Conservation (phyloP, 2,329 filamentous ascomycete genomes). For the Cryphonectria nitschkei region DNA sequence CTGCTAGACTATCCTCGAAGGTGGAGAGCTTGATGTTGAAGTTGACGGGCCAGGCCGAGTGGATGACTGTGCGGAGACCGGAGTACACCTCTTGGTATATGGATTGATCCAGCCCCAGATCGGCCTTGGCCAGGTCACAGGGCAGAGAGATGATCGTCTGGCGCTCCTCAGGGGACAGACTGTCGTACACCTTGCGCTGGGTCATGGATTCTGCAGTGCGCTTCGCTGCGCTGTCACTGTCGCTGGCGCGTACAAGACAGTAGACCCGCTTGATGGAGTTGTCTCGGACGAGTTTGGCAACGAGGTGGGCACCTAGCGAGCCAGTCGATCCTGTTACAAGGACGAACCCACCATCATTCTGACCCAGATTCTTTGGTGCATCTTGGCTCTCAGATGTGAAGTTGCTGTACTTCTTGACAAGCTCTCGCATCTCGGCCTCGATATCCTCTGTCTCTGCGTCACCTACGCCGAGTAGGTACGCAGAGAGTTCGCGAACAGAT, state of each 20-base stretch:
- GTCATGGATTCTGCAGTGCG: slow-evolving; percentile 29
- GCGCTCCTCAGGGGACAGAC: slow-evolving; percentile 30
- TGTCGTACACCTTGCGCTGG: slow-evolving; percentile 19
- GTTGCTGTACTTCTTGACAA: slow-evolving; percentile 50
- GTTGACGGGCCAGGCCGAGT: slow-evolving; percentile 60
- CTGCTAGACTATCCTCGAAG: slow-evolving; percentile 54
- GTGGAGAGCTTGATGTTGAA: slow-evolving; percentile 56
- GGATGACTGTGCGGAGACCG: slow-evolving; percentile 49
- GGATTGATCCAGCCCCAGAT: slow-evolving; percentile 43
- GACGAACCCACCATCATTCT: slow-evolving; percentile 18
- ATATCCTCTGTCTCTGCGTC: slow-evolving; percentile 36
- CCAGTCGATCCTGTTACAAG: slow-evolving; percentile 68
- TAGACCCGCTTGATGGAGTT: slow-evolving; percentile 57
- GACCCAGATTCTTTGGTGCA: not conserved
- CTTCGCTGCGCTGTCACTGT: slow-evolving; percentile 30
- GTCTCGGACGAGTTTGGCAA: slow-evolving; percentile 61
- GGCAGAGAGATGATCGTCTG: slow-evolving; percentile 44
- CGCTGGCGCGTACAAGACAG: slow-evolving; percentile 53
- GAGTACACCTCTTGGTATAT: slow-evolving; percentile 36
- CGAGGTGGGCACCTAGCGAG: slow-evolving; percentile 64
- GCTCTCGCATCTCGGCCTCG: slow-evolving; percentile 39
- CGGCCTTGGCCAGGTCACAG: slow-evolving; percentile 43
- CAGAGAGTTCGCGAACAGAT: slow-evolving; percentile 50
- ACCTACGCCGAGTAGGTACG: slow-evolving; percentile 40
- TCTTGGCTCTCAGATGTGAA: slow-evolving; percentile 29